These are phyloP conservation scores for Kernera saxatilis DNA, from an alignment of 345 rosid species.

Conservation along the genomic window DNA sequence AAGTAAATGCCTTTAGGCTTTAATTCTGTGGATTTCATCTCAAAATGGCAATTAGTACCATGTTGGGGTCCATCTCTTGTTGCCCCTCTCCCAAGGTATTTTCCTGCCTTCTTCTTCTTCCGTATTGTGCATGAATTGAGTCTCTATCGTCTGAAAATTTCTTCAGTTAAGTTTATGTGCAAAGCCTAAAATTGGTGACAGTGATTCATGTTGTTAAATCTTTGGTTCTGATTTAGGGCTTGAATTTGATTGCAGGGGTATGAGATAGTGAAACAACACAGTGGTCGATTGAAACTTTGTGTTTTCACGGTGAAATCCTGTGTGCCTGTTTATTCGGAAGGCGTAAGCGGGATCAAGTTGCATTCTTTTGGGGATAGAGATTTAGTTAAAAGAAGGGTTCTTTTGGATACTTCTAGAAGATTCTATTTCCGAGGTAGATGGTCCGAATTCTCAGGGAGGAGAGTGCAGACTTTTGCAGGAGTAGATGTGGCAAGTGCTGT, in stretches of 20 bases:
- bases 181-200: background rate
- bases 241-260: slow-evolving; percentile 43
- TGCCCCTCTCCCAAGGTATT: slow-evolving; percentile 48
- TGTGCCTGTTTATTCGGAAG: slow-evolving; percentile 18
- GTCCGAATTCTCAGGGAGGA: slow-evolving; percentile 27
- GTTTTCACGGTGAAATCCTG: slow-evolving; percentile 31
- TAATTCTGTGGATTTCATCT: slow-evolving; percentile 14
- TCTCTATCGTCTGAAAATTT: background rate
- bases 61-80: slow-evolving; percentile 53
- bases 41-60: slow-evolving; percentile 32
- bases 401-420: slow-evolving; percentile 34
- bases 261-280: slow-evolving; percentile 38
- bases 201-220: background rate
- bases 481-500: slow-evolving; percentile 72
- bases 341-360: slow-evolving; percentile 27
- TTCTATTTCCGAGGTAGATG: slow-evolving; percentile 29
- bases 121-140: background rate
- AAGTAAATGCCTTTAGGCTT: slow-evolving; percentile 32
- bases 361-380: slow-evolving; percentile 31
- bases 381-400: slow-evolving; percentile 24
- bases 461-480: slow-evolving; percentile 40
- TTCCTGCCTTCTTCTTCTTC: slow-evolving; percentile 4
- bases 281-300: slow-evolving; percentile 20
- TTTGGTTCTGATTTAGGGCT: slow-evolving; percentile 11
- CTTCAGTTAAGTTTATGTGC: background rate